phyloP scores from a whole-genome alignment of 2,329 filamentous ascomycete species.

The Orbilia oligospora region DNA sequence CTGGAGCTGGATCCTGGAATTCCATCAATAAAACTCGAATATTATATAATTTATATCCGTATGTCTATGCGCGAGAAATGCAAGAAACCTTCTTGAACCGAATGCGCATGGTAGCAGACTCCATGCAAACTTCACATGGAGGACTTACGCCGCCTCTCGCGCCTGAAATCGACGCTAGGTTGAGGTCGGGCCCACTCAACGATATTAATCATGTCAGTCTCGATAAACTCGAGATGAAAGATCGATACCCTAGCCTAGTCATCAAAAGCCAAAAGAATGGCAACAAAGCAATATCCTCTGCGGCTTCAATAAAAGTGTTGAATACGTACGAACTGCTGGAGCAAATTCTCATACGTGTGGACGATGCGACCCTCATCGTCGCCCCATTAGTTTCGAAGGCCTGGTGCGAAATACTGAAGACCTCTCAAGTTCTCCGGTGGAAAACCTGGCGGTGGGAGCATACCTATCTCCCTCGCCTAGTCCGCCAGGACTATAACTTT shows the following conservation, averaged over 20 bases:
- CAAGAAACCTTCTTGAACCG: constrained; percentile 17
- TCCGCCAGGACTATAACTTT: constrained; percentile 5
- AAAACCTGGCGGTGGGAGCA: constrained; percentile 20
- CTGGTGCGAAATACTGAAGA: constrained; percentile 6
- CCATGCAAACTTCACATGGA: constrained; percentile 24
- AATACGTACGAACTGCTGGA: constrained; percentile 21
- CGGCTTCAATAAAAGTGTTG: not conserved
- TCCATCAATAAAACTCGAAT: constrained; percentile 11
- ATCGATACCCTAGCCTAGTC: not conserved
- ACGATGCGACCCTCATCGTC: constrained; percentile 11
- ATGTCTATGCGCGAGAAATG: constrained; percentile 22
- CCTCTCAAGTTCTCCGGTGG: constrained; percentile 17
- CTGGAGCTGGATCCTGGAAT: not conserved
- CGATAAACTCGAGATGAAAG: not conserved
- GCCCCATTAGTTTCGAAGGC: constrained; percentile 14
- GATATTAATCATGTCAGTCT: not conserved
- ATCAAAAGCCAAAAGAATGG: no score
- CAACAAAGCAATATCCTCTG: not conserved
- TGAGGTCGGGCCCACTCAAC: constrained; percentile 3
- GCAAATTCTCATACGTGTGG: constrained; percentile 15
- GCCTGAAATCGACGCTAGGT: constrained; percentile 20
- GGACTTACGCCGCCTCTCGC: constrained; percentile 5
- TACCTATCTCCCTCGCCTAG: constrained; percentile 17
- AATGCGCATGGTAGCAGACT: constrained; percentile 15
- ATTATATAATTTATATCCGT: not conserved